Percentiles rank a stretch among this genome's conserved stretches.
These are phyloP conservation scores for Cantharellus cinnabarinus DNA, from an alignment of 768 basidiomycete species.

Conservation along the genomic window DNA sequence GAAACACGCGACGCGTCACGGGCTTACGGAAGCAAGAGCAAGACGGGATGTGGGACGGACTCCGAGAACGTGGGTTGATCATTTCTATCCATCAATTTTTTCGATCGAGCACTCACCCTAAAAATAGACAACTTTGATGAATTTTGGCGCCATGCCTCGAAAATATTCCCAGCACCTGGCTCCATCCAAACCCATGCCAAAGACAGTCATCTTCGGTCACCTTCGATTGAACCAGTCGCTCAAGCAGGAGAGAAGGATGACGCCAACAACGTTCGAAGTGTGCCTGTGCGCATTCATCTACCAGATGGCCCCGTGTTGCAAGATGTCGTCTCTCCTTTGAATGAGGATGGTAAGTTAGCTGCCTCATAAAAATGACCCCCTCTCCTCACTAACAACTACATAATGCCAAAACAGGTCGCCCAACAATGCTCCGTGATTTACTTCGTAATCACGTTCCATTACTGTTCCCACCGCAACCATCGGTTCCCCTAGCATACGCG, in stretches of 20 bases:
- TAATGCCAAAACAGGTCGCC: slow-evolving; percentile 28
- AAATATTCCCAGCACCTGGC: slow-evolving; percentile 67
- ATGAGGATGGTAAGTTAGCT: slow-evolving; percentile 45
- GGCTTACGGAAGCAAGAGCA: slow-evolving; percentile 78
- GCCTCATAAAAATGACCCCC: not conserved
- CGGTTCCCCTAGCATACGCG: slow-evolving; percentile 43
- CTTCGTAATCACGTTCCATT: slow-evolving; percentile 59
- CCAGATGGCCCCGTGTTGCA: slow-evolving; percentile 79
- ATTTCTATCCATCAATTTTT: not conserved
- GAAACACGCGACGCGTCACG: slow-evolving; percentile 86
- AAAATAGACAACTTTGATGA: slow-evolving; percentile 81
- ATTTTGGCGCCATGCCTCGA: slow-evolving; percentile 85
- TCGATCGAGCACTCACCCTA: not conserved
- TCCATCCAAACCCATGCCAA: not conserved
- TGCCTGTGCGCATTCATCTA: slow-evolving; percentile 78
- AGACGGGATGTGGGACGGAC: slow-evolving; percentile 93
- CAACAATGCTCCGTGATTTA: slow-evolving; percentile 48
- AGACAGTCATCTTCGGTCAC: slow-evolving; percentile 17
- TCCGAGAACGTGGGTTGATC: slow-evolving; percentile 62
- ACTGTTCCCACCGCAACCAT: slow-evolving; percentile 42
- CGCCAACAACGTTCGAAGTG: slow-evolving; percentile 68
- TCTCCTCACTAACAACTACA: not conserved
- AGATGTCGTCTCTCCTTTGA: slow-evolving; percentile 63
- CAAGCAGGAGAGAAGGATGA: slow-evolving; percentile 45
- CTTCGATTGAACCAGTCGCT: slow-evolving; percentile 43